phyloP scores from a whole-genome alignment of 2,329 filamentous ascomycete genomes.

The Talaromyces sp. region DNA sequence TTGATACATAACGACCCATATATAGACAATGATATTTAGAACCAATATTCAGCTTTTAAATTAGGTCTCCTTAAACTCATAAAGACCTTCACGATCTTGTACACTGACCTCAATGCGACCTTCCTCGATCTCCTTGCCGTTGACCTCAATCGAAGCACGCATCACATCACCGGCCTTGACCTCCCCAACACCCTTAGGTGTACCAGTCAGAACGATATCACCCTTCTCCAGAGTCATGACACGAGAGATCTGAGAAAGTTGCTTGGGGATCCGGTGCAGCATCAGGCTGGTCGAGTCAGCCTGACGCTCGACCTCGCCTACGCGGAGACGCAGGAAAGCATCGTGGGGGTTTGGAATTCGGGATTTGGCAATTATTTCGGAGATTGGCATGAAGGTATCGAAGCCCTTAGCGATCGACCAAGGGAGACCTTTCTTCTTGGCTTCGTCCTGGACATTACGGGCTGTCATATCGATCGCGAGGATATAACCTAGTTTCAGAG shows the following conservation, averaged over 20 bases:
- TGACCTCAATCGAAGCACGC: slow-evolving; percentile 76
- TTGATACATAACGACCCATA: not conserved
- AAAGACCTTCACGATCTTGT: slow-evolving; percentile 74
- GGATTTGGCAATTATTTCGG: slow-evolving; percentile 75
- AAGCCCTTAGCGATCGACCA: slow-evolving; percentile 98
- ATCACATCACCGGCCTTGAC: slow-evolving; percentile 86
- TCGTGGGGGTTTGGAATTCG: slow-evolving; percentile 85
- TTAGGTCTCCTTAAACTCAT: slow-evolving; percentile 74
- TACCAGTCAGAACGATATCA: slow-evolving; percentile 94
- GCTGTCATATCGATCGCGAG: slow-evolving; percentile 97
- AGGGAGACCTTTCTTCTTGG: slow-evolving; percentile 93
- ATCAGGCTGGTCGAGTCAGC: slow-evolving; percentile 89
- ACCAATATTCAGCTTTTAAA: not conserved
- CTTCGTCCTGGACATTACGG: slow-evolving; percentile 92
- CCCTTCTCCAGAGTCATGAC: slow-evolving; percentile 93
- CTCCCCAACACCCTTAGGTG: slow-evolving; percentile 89
- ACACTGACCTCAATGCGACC: slow-evolving; percentile 82
- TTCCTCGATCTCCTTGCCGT: slow-evolving; percentile 81
- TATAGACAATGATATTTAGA: not conserved
- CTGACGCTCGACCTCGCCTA: slow-evolving; percentile 80
- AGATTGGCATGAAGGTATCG: slow-evolving; percentile 93
- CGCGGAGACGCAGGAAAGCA: slow-evolving; percentile 79
- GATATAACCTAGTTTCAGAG: slow-evolving; percentile 65
- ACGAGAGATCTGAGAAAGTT: slow-evolving; percentile 86
- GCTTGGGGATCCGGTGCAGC: slow-evolving; percentile 86